A percentile compares a stretch with the other conserved stretches of the same genome.
These are phyloP conservation scores for Vitis cinerea DNA, from an alignment of 164 flowering plant genomes.

Conservation along the genomic window DNA sequence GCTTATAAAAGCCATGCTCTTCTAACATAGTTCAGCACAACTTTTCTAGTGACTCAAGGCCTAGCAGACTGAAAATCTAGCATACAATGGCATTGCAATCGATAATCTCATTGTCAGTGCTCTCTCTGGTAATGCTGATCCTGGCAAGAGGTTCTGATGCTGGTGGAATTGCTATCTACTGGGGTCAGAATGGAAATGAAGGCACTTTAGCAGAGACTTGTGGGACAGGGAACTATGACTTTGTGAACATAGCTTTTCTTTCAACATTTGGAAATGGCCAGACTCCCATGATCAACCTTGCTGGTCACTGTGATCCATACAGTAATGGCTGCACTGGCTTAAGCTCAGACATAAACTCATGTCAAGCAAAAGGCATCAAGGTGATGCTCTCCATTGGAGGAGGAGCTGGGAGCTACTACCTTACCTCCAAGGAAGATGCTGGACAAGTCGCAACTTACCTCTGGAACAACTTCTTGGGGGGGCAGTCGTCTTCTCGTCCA, in stretches of 20 bases:
- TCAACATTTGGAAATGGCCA: slow-evolving; percentile 35
- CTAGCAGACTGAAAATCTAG: not conserved
- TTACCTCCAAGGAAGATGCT: slow-evolving; percentile 27
- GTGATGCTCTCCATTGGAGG: slow-evolving; percentile 36
- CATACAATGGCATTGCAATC: slow-evolving; percentile 11
- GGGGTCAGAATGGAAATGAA: slow-evolving; percentile 45
- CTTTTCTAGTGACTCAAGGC: not conserved
- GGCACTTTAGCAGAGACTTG: slow-evolving; percentile 39
- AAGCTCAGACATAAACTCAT: slow-evolving; percentile 22
- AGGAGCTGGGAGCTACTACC: slow-evolving; percentile 29
- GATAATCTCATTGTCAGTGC: not conserved
- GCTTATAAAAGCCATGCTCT: too few relatives aligned
- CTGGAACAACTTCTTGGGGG: slow-evolving; percentile 32
- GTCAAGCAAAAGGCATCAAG: slow-evolving; percentile 26
- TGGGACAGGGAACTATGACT: slow-evolving; percentile 26
- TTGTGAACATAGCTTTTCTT: slow-evolving; percentile 37
- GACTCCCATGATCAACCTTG: slow-evolving; percentile 30
- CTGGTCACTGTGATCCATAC: slow-evolving; percentile 41
- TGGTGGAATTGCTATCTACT: slow-evolving; percentile 37
- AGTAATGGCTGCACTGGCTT: slow-evolving; percentile 26
- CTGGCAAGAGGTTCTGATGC: slow-evolving; percentile 14
- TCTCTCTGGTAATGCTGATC: slow-evolving; percentile 5
- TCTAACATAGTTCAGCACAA: too few relatives aligned
- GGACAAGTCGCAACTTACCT: slow-evolving; percentile 27
- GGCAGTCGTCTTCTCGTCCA: too few relatives aligned